A percentile compares a stretch with the other conserved stretches of the same genome.
Conservation (phyloP, 139 green algal genomes). For the Gonium pectorale region DNA sequence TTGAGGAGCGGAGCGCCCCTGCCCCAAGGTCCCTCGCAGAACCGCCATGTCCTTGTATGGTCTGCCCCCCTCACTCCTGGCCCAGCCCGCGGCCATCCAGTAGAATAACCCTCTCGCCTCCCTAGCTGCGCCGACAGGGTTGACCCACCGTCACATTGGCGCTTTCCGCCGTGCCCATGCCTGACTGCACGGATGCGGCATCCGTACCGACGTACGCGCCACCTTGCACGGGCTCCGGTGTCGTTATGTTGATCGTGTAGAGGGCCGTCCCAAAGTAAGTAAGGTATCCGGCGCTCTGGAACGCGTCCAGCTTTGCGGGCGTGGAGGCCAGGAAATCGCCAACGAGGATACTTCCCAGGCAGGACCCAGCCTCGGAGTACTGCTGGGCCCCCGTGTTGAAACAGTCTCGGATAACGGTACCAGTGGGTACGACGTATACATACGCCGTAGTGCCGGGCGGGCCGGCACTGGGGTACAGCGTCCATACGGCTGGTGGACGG, state of each 20-base stretch:
- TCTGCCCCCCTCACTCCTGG: neutral
- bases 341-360: neutral
- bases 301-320: neutral
- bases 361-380: neutral
- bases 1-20: neutral
- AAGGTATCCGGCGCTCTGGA: neutral
- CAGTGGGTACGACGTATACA: neutral
- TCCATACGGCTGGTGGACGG: slow-evolving; percentile 25
- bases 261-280: neutral
- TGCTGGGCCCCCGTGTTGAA: too few species aligned
- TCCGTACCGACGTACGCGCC: too few species aligned
- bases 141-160: slow-evolving; percentile 19
- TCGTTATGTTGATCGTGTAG: neutral
- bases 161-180: neutral
- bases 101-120: neutral
- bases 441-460: neutral
- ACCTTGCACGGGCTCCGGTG: too few species aligned
- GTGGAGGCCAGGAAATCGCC: neutral
- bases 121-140: too few species aligned
- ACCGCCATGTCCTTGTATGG: neutral
- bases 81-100: too few species aligned
- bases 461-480: slow-evolving; percentile 13
- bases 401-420: neutral
- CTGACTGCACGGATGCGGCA: neutral
- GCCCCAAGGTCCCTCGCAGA: neutral